phyloP scores from a whole-genome alignment of 1,284 basidiomycete genomes.

The Vanrija sp. region DNA sequence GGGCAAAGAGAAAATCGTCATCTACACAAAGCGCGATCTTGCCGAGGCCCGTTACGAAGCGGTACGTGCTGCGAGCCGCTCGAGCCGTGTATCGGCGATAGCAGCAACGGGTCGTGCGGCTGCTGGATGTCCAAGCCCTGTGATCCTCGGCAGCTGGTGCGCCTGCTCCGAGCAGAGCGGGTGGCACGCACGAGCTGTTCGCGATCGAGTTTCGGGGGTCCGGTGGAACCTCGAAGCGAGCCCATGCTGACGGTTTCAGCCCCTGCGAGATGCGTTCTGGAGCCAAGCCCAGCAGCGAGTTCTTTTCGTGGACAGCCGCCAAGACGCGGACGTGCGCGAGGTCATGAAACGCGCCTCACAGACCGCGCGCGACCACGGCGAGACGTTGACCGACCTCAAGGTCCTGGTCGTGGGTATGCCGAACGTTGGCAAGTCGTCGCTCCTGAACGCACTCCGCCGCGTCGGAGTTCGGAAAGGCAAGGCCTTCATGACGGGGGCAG shows the following conservation, averaged over 20 bases:
- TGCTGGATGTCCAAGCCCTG: background rate
- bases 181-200: no score
- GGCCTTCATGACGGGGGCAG: conserved; percentile 81
- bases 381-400: conserved; percentile 60
- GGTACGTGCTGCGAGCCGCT: conserved; percentile 52
- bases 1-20: conserved; percentile 71
- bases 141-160: no score
- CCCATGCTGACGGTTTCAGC: conserved; percentile 28
- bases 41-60: conserved; percentile 78
- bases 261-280: conserved; percentile 50
- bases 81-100: background rate
- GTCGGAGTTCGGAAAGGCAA: conserved; percentile 82
- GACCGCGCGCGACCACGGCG: conserved; percentile 3
- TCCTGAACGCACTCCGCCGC: conserved; percentile 85
- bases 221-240: no score
- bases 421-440: conserved; percentile 94
- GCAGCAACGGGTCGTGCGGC: background rate
- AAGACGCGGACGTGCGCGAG: conserved; percentile 50
- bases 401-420: conserved; percentile 96
- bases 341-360: conserved; percentile 50
- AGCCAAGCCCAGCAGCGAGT: conserved; percentile 50
- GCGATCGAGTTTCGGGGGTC: no score
- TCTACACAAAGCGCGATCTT: conserved; percentile 90
- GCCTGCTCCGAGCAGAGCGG: no score
- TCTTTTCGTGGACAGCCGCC: conserved; percentile 54